A percentile compares a stretch with the other conserved stretches of the same genome.
phyloP scores from a whole-genome alignment of 495 filamentous ascomycete genomes.

The Hypoxylon cercidicola region DNA sequence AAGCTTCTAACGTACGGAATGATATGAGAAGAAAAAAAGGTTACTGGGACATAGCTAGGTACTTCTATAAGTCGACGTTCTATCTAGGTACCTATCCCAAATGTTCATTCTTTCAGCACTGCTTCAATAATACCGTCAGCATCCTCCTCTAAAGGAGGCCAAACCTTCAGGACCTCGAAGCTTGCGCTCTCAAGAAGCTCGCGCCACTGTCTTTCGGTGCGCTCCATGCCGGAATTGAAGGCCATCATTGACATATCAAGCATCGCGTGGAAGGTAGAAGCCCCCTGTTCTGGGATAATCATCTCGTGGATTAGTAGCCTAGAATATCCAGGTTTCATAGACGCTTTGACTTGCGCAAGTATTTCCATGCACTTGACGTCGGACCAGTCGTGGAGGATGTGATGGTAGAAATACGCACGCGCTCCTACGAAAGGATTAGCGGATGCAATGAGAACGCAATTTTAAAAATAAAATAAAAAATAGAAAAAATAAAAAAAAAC shows the following conservation, averaged over 20 bases:
- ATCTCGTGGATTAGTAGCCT: conserved; percentile 61
- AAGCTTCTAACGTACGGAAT: no score
- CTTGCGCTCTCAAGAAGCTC: conserved; percentile 37
- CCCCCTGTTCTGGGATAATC: conserved; percentile 54
- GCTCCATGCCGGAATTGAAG: conserved; percentile 39
- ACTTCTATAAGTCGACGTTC: no score
- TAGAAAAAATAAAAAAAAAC: no score
- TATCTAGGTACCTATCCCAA: no score
- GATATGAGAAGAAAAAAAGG: no score
- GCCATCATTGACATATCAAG: conserved; percentile 46
- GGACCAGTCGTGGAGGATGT: conserved; percentile 62
- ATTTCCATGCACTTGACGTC: conserved; percentile 50
- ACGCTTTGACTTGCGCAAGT: conserved; percentile 45
- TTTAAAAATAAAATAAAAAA: no score
- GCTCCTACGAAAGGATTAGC: conserved; percentile 50
- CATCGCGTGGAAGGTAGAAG: conserved; percentile 14
- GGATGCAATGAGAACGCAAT: no score
- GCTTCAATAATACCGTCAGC: conserved; percentile 50
- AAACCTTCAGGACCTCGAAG: conserved; percentile 49
- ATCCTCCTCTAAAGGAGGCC: conserved; percentile 42
- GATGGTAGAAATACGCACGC: conserved; percentile 59
- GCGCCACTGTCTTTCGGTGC: conserved; percentile 42
- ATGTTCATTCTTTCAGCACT: conserved; percentile 24
- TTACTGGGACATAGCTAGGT: no score
- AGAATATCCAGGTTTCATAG: conserved; percentile 59